Conservation (phyloP, 129 eudicot genomes). For the Rutidosis leptorrhynchoides region DNA sequence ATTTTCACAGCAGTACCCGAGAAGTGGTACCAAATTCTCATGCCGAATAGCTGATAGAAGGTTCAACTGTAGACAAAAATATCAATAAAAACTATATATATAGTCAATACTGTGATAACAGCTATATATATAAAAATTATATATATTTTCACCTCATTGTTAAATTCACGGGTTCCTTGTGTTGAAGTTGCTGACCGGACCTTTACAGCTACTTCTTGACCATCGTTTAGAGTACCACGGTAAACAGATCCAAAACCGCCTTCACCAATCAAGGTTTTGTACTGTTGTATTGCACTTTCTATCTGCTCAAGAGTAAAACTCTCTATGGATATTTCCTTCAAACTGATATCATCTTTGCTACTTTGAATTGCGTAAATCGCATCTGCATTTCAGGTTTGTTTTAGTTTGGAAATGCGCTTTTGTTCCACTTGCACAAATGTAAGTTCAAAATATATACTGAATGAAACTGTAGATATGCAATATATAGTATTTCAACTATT, state of each 20-base stretch:
- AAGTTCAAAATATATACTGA: no score
- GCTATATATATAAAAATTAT: no score
- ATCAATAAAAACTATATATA: slow-evolving; percentile 9
- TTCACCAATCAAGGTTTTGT: slow-evolving; percentile 81
- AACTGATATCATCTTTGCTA: slow-evolving; percentile 47
- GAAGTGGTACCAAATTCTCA: slow-evolving; percentile 78
- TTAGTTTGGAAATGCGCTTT: no score
- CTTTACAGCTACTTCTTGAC: slow-evolving; percentile 87
- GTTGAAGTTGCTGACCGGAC: slow-evolving; percentile 86
- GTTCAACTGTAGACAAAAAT: slow-evolving; percentile 52
- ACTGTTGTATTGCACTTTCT: slow-evolving; percentile 64
- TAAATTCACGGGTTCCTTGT: slow-evolving; percentile 87
- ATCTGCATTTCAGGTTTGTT: slow-evolving; percentile 47
- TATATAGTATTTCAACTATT: no score
- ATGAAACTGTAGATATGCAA: no score
- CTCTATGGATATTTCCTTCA: slow-evolving; percentile 58
- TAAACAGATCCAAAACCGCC: slow-evolving; percentile 89
- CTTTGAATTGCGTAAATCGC: slow-evolving; percentile 67
- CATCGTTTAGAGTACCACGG: slow-evolving; percentile 72
- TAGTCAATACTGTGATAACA: slow-evolving; percentile 11
- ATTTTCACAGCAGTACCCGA: slow-evolving; percentile 75
- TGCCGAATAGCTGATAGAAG: slow-evolving; percentile 71
- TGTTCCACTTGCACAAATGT: no score
- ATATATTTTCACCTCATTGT: slow-evolving; percentile 56
- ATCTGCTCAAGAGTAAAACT: slow-evolving; percentile 55